phyloP scores from a whole-genome alignment of 306 rosid species.

The Inga oerstediana region DNA sequence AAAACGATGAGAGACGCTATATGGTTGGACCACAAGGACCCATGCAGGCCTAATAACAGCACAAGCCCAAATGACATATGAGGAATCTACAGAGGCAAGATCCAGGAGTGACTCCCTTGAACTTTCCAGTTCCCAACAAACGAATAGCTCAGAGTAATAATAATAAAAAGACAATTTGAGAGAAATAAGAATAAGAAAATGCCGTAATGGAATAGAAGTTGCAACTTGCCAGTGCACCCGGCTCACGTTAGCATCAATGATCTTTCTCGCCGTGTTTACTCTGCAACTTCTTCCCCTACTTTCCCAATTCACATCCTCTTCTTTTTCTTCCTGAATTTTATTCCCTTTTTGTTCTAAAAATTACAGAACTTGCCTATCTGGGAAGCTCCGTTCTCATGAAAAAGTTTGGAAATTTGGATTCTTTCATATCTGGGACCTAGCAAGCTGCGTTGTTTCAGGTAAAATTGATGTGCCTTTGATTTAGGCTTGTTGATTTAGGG shows the following conservation, averaged over 20 bases:
- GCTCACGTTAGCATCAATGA: conserved; percentile 38
- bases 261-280: conserved; percentile 14
- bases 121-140: no score
- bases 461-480: conserved; percentile 1
- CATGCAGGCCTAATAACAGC: no score
- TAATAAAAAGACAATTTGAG: no score
- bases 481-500: background rate
- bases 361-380: background rate
- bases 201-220: background rate
- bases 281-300: conserved; percentile 33
- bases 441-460: conserved; percentile 31
- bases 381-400: background rate
- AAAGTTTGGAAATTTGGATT: conserved; percentile 1
- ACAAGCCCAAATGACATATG: no score
- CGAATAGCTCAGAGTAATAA: no score
- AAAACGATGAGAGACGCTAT: no score
- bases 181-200: background rate
- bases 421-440: conserved; percentile 4
- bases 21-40: no score
- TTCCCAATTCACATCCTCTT: conserved; percentile 1
- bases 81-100: no score
- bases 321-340: background rate
- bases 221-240: background rate
- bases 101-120: no score
- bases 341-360: background rate